Percentiles rank a stretch among this genome's conserved stretches.
Conservation (phyloP, 331 rosid genomes). For the Acacia concinna region DNA sequence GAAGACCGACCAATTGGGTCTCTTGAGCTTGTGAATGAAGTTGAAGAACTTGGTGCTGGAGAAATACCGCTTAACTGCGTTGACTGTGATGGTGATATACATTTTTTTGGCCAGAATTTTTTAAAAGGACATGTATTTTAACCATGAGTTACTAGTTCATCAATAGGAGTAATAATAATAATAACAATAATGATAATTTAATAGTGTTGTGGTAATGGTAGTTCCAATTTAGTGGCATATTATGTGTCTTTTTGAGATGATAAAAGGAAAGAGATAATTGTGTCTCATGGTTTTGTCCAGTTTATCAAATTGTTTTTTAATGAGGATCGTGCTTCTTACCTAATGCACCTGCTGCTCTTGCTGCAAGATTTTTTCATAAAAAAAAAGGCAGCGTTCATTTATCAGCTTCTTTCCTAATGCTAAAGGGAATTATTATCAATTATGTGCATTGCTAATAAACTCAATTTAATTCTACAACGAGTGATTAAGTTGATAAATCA, state of each 20-base stretch:
- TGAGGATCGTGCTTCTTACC: conserved; percentile 12
- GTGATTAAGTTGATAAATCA: background rate
- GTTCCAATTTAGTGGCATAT: background rate
- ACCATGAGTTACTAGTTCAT: background rate
- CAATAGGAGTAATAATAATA: background rate
- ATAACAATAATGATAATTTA: background rate
- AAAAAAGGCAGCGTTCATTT: conserved; percentile 53
- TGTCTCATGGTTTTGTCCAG: background rate
- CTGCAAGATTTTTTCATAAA: conserved; percentile 91
- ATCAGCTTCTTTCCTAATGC: background rate
- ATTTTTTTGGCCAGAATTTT: background rate
- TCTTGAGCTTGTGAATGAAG: conserved; percentile 86
- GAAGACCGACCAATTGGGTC: conserved; percentile 92
- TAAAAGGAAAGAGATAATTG: background rate
- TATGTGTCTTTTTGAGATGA: background rate
- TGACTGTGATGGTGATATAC: conserved; percentile 76
- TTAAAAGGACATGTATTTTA: background rate
- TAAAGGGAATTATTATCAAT: background rate
- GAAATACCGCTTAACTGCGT: conserved; percentile 94
- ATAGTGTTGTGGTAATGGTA: too few species aligned
- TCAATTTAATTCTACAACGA: background rate
- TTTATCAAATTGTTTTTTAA: background rate
- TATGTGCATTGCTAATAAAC: background rate
- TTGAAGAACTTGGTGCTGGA: conserved; percentile 92
- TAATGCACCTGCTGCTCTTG: conserved; percentile 88